phyloP scores from a whole-genome alignment of 768 basidiomycete genomes.

The Dioszegia hungarica region DNA sequence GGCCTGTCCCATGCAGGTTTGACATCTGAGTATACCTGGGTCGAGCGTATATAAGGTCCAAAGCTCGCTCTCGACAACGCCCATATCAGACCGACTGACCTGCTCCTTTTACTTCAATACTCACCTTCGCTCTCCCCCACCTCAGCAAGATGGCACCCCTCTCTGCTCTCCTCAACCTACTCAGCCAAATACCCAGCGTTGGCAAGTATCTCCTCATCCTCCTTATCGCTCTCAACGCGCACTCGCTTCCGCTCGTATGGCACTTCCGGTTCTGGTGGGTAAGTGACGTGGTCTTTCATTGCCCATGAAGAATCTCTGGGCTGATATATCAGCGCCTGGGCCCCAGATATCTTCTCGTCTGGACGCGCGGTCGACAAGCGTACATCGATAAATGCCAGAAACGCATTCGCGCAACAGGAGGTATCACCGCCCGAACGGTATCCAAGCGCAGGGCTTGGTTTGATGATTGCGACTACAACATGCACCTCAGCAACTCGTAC shows the following conservation, averaged over 20 bases:
- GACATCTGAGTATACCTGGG: too few relatives aligned
- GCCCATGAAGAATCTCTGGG: background rate
- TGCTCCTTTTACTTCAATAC: too few relatives aligned
- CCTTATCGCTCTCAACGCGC: conserved; percentile 31
- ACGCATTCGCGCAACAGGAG: conserved; percentile 19
- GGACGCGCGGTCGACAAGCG: conserved; percentile 23
- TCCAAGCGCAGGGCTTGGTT: conserved; percentile 27
- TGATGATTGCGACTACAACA: conserved; percentile 42
- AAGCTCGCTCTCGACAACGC: too few relatives aligned
- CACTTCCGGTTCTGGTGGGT: conserved; percentile 36
- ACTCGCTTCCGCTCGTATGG: conserved; percentile 40
- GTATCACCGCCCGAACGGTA: conserved; percentile 8
- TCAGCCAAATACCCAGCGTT: background rate
- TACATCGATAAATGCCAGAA: conserved; percentile 31
- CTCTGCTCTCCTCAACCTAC: background rate
- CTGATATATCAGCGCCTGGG: background rate
- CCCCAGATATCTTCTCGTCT: conserved; percentile 9
- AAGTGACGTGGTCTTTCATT: background rate
- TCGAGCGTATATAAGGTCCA: too few relatives aligned
- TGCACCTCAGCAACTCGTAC: conserved; percentile 41
- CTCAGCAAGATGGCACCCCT: conserved; percentile 1
- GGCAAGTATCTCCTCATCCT: conserved; percentile 36
- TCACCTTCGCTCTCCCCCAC: too few relatives aligned
- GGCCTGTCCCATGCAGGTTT: too few relatives aligned
- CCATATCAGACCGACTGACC: too few relatives aligned